A percentile compares a stretch with the other conserved stretches of the same genome.
These are phyloP conservation scores for Tetratostichococcus sp. DNA, from an alignment of 139 green algal species.

Conservation along the genomic window DNA sequence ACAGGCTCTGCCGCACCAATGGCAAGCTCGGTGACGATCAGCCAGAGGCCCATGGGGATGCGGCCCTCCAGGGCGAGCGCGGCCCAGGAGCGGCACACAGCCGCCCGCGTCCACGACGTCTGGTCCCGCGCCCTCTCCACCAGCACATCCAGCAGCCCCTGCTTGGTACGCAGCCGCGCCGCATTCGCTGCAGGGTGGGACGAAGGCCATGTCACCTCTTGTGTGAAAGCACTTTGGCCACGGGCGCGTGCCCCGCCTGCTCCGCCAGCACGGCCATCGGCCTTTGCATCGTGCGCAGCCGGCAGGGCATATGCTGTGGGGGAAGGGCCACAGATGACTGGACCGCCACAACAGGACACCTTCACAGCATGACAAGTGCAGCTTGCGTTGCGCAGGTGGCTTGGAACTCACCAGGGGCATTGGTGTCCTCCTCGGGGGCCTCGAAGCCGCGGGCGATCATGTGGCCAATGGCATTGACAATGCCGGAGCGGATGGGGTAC, in stretches of 20 bases:
- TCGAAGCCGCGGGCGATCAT: constrained; percentile 41
- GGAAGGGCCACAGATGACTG: no score
- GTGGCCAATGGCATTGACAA: constrained; percentile 60
- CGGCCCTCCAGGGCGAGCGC: constrained; percentile 56
- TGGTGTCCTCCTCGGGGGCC: background rate
- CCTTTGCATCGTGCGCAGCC: no score
- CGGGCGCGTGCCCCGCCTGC: no score
- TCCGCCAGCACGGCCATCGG: no score
- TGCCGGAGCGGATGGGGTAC: constrained; percentile 60
- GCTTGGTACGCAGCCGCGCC: constrained; percentile 63
- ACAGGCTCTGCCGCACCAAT: no score
- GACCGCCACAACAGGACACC: no score
- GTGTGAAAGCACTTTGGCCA: no score
- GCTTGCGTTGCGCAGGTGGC: no score
- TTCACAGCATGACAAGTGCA: no score
- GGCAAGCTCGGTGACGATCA: constrained; percentile 57
- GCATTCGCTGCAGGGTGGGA: constrained; percentile 1
- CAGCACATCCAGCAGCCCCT: constrained; percentile 70
- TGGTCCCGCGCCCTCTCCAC: constrained; percentile 58
- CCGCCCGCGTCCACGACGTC: constrained; percentile 55
- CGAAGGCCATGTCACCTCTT: background rate
- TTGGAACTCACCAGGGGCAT: background rate
- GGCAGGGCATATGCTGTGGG: no score
- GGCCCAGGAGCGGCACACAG: constrained; percentile 68
- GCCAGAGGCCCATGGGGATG: constrained; percentile 60